Evolutionary conservation across 2,329 filamentous ascomycete genomes (phyloP).

Genomic region (Sporothrix luriei): DNA sequence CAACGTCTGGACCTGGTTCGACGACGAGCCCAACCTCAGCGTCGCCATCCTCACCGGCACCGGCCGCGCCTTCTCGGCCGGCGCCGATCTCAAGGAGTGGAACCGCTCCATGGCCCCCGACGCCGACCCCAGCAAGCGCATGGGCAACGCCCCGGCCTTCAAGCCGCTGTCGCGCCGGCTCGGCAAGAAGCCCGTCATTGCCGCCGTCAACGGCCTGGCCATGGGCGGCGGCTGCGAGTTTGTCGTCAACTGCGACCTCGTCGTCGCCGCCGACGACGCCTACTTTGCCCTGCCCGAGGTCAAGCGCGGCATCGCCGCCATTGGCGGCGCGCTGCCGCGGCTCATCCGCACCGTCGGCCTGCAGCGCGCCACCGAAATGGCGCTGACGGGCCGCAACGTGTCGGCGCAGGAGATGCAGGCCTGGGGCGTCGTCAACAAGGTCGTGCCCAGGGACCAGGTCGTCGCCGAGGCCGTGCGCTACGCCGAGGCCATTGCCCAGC

Average conservation of each 20-base stretch:
- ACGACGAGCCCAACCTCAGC: constrained; percentile 51
- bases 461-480: constrained; percentile 62
- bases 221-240: constrained; percentile 66
- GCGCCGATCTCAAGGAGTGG: constrained; percentile 58
- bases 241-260: constrained; percentile 62
- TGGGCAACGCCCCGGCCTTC: constrained; percentile 40
- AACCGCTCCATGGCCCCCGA: constrained; percentile 39
- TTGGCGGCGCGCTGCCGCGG: constrained; percentile 70
- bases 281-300: constrained; percentile 67
- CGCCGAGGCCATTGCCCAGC: constrained; percentile 62
- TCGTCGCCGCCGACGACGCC: constrained; percentile 56
- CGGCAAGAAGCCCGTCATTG: constrained; percentile 65
- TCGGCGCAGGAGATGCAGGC: constrained; percentile 59
- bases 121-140: constrained; percentile 36
- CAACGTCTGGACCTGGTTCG: constrained; percentile 56
- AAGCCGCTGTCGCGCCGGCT: constrained; percentile 51
- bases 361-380: constrained; percentile 72
- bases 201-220: constrained; percentile 64
- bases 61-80: constrained; percentile 58
- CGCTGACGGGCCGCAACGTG: constrained; percentile 65
- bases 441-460: constrained; percentile 55
- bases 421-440: constrained; percentile 70
- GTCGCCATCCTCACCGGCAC: constrained; percentile 56
- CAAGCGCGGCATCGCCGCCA: constrained; percentile 68
- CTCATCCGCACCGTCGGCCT: constrained; percentile 67